phyloP scores from a whole-genome alignment of 257 asterid genomes.

The Fraxinus anomala region DNA sequence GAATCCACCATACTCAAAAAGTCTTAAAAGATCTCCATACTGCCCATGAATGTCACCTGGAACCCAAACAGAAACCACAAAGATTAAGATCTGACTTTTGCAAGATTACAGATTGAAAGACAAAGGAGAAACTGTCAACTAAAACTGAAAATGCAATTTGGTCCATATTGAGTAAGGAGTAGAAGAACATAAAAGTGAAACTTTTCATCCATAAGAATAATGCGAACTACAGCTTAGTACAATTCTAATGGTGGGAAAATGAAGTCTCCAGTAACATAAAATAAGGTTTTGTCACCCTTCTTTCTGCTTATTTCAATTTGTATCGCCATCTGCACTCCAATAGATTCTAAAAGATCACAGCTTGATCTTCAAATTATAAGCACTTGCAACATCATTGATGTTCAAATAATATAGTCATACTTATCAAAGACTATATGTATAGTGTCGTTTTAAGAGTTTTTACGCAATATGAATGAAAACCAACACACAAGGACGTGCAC shows the following conservation, averaged over 20 bases:
- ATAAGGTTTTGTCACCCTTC: neutral
- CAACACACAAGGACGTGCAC: neutral
- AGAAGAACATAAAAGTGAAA: neutral
- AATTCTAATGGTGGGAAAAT: neutral
- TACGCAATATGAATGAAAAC: neutral
- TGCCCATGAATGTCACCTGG: slow-evolving; percentile 81
- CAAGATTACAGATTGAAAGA: neutral
- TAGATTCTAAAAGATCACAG: neutral
- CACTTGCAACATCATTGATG: neutral
- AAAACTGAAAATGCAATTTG: neutral
- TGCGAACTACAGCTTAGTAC: neutral
- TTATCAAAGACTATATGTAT: neutral
- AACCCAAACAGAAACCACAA: slow-evolving; percentile 21
- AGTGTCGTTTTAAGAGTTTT: neutral
- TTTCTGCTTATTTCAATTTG: neutral
- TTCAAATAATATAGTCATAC: neutral
- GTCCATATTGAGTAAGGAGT: neutral
- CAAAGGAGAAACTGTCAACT: neutral
- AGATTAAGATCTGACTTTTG: neutral
- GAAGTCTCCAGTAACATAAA: neutral
- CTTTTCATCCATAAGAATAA: neutral
- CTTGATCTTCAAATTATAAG: neutral
- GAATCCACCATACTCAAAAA: slow-evolving; percentile 70
- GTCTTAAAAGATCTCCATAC: slow-evolving; percentile 71
- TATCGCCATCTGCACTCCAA: neutral